A percentile compares a stretch with the other conserved stretches of the same genome.
Evolutionary conservation across 179 eudicot species (phyloP).

Genomic region (Corrigiola litoralis): DNA sequence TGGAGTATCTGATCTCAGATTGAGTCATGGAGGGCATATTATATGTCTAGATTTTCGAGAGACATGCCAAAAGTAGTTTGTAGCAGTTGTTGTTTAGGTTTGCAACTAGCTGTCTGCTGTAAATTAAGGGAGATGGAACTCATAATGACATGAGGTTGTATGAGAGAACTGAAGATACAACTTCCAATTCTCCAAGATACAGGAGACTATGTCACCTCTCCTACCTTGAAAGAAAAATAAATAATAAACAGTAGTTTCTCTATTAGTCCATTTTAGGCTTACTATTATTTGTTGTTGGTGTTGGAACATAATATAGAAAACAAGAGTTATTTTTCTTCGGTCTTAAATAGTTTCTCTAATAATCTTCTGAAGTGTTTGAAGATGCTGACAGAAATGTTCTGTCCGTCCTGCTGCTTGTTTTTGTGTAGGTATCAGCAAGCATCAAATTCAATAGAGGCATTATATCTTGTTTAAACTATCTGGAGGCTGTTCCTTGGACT

Average conservation of each 20-base stretch:
- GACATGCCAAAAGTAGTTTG: neutral
- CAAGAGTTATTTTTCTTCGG: too few species aligned
- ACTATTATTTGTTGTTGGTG: too few species aligned
- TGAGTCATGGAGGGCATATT: neutral
- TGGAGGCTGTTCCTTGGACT: slow-evolving; percentile 95
- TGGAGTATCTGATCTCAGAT: neutral
- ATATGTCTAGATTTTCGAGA: neutral
- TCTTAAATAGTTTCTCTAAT: neutral
- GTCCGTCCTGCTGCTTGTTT: neutral
- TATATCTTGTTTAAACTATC: slow-evolving; percentile 69
- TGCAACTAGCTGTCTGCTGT: neutral
- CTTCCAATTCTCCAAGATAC: too few species aligned
- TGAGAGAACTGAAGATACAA: neutral
- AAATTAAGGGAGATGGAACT: neutral
- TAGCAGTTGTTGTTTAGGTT: too few species aligned
- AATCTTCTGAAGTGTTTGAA: neutral
- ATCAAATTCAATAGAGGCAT: slow-evolving; percentile 66
- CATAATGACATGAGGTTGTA: neutral
- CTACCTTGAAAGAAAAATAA: too few species aligned
- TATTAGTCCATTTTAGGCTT: too few species aligned
- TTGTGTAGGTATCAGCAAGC: slow-evolving; percentile 63
- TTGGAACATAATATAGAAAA: too few species aligned
- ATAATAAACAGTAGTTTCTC: too few species aligned
- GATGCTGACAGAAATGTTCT: neutral
- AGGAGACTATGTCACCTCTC: too few species aligned